Base-by-base conservation (phyloP, 192 early-diverging fungal genomes). In the Jimgerdemannia lactiflua region DNA sequence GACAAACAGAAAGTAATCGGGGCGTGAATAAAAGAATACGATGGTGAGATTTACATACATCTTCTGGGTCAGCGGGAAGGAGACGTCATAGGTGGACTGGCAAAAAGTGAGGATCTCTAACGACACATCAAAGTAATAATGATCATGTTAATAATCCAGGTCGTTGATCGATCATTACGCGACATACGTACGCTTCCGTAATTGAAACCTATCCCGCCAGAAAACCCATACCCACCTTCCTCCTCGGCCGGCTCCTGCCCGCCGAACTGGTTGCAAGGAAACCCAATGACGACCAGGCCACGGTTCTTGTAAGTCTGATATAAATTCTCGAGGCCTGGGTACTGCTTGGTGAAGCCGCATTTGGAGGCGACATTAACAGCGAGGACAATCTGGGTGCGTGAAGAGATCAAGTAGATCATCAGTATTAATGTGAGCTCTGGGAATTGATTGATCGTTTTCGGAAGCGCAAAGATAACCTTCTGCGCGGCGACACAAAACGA, bases 331-430 rank as follows among this genome's bases (percentile, higher is more conserved):
- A 95, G 85, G 17, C 86, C 91, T 41, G 81, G 78, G 84, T 94
- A 94, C 81, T 96, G 95, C 6, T 84, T 80, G 43, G 94, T 94
- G 78, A 93, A 94, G 9, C 95, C 95, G 83, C 96, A 98, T 85
- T 95, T 89, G 72, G 93, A 94, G 39, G 95, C 96, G 11, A 94
- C 92, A 82, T 98, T 98, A 78, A 96, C 94, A 43, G 97, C 81
- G 44, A 98, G 86, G 4, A 78, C 77, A 7, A 82, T 77, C 78
- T 79, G 72, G 29, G 29, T 29, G 29, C 29, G 8, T 14, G 49
- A 10, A 59, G 6, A 59, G 14, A 10, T 10, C 14, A 59, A 59
- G 0, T 59, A 59, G 14, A 59, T 59, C 14, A 10, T 59, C 49
- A 59, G 29, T 29, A 59, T 59, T 0, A 59, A 59, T 59, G 1